phyloP scores from a whole-genome alignment of 2,329 filamentous ascomycete species.

The Diaporthe ilicicola region DNA sequence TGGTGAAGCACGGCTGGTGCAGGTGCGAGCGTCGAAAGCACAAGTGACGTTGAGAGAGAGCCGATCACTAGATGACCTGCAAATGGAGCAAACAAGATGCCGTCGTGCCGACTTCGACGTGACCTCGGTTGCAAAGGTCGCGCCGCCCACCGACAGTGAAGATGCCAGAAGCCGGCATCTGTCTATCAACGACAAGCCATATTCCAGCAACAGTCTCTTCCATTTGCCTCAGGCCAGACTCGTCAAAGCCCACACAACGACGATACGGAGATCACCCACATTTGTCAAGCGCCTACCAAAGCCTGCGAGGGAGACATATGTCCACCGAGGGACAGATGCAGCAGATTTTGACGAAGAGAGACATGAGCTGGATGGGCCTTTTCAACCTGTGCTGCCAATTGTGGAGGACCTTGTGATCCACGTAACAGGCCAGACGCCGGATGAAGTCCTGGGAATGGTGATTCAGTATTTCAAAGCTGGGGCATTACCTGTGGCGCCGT shows the following conservation, averaged over 20 bases:
- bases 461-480: constrained; percentile 56
- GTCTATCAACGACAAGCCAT: constrained; percentile 29
- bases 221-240: constrained; percentile 40
- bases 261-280: constrained; percentile 40
- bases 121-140: neutral
- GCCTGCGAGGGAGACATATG: constrained; percentile 41
- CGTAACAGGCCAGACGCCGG: constrained; percentile 54
- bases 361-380: constrained; percentile 37
- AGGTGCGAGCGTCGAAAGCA: constrained; percentile 43
- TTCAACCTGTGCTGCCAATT: constrained; percentile 58
- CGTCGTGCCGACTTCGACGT: neutral
- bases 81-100: constrained; percentile 7
- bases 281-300: neutral
- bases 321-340: constrained; percentile 52
- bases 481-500: constrained; percentile 41
- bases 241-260: constrained; percentile 41
- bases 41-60: constrained; percentile 42
- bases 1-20: constrained; percentile 50
- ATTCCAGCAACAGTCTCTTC: constrained; percentile 28
- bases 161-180: constrained; percentile 30
- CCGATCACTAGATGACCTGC: constrained; percentile 47
- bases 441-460: constrained; percentile 55
- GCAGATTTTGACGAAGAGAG: constrained; percentile 35
- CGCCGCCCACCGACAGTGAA: constrained; percentile 10
- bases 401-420: constrained; percentile 66